These are phyloP conservation scores for Aspergillus amoenus DNA, from an alignment of 2,329 filamentous ascomycete species.

Conservation along the genomic window DNA sequence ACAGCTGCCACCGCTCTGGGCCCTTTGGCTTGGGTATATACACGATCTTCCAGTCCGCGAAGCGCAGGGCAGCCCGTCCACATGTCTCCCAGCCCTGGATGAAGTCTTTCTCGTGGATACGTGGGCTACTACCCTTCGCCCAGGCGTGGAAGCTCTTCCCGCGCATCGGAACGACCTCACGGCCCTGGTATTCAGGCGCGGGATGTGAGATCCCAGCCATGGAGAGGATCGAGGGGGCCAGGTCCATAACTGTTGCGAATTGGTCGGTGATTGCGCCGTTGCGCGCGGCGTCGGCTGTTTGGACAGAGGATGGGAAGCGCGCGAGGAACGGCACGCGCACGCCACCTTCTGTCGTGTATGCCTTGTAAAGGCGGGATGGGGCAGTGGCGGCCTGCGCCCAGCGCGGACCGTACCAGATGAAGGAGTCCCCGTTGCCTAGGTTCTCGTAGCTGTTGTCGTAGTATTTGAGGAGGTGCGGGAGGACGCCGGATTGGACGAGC, in stretches of 20 bases:
- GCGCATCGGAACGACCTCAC: slow-evolving; percentile 53
- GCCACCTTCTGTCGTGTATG: slow-evolving; percentile 51
- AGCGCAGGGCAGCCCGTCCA: slow-evolving; percentile 54
- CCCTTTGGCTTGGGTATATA: slow-evolving; percentile 59
- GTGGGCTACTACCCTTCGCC: slow-evolving; percentile 32
- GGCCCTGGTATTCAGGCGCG: slow-evolving; percentile 52
- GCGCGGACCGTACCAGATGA: slow-evolving; percentile 61
- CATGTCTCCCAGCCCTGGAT: slow-evolving; percentile 60
- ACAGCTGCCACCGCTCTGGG: slow-evolving; percentile 58
- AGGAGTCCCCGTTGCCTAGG: slow-evolving; percentile 54
- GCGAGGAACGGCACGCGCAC: slow-evolving; percentile 56
- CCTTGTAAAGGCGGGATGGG: slow-evolving; percentile 50
- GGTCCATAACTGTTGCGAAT: slow-evolving; percentile 56
- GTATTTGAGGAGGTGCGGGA: slow-evolving; percentile 56
- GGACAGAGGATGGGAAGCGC: slow-evolving; percentile 36
- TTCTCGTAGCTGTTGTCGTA: slow-evolving; percentile 50
- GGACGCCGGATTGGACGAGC: slow-evolving; percentile 54
- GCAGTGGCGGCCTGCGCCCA: slow-evolving; percentile 58
- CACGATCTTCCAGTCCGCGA: slow-evolving; percentile 58
- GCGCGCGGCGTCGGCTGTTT: slow-evolving; percentile 22
- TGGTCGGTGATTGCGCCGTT: slow-evolving; percentile 47
- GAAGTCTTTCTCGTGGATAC: slow-evolving; percentile 53
- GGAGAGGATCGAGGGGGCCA: slow-evolving; percentile 47
- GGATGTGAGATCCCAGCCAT: slow-evolving; percentile 51
- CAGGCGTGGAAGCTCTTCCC: slow-evolving; percentile 49